Evolutionary conservation across 331 rosid genomes (phyloP).

Genomic region (Cucumis variabilis): DNA sequence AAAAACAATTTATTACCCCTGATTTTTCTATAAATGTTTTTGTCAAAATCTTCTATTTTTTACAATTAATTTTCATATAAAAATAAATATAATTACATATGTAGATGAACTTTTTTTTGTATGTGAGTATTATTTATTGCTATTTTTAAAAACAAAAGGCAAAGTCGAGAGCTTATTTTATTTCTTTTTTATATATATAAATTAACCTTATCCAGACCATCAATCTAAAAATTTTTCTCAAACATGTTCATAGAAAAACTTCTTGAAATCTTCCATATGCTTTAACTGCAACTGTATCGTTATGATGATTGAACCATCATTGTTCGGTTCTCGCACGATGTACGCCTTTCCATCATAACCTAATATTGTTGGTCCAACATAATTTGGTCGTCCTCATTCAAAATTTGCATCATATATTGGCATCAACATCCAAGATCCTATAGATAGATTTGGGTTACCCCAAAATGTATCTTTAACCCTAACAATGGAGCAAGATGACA

Average conservation of each 20-base stretch:
- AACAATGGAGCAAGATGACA: neutral
- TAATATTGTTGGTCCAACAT: constrained; percentile 59
- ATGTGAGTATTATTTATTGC: too few relatives aligned
- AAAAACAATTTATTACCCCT: too few relatives aligned
- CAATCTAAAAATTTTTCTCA: too few relatives aligned
- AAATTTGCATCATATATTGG: constrained; percentile 63
- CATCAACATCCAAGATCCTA: constrained; percentile 61
- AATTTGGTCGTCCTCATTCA: constrained; percentile 71
- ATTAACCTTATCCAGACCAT: too few relatives aligned
- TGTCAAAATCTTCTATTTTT: too few relatives aligned
- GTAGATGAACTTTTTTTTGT: too few relatives aligned
- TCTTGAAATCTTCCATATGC: constrained; percentile 63
- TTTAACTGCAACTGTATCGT: constrained; percentile 49
- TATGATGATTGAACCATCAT: constrained; percentile 47
- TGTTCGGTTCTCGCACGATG: constrained; percentile 48
- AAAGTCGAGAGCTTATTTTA: too few relatives aligned
- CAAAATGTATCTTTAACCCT: constrained; percentile 48
- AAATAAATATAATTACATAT: too few relatives aligned
- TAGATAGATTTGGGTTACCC: constrained; percentile 63
- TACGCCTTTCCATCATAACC: constrained; percentile 56
- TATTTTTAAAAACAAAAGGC: too few relatives aligned
- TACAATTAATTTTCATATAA: too few relatives aligned
- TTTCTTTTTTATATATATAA: too few relatives aligned
- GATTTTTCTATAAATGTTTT: too few relatives aligned
- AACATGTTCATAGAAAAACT: constrained; percentile 46